Evolutionary conservation across 1,284 basidiomycete species (phyloP).

Genomic region (Somion occarium): DNA sequence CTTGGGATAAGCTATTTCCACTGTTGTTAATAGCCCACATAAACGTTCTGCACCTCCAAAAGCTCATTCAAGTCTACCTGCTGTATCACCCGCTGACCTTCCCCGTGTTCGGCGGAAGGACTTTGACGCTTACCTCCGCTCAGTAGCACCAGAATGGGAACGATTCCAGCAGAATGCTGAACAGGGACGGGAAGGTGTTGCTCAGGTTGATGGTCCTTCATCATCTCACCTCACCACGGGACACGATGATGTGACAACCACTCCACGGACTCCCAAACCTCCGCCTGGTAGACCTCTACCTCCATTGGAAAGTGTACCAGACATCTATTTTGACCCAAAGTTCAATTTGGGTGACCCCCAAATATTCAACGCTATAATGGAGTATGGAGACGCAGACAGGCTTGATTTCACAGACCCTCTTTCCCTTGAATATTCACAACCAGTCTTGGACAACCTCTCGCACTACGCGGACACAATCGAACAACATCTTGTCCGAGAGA

Average conservation of each 20-base stretch:
- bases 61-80: constrained; percentile 73
- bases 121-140: constrained; percentile 78
- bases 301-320: constrained; percentile 74
- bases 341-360: constrained; percentile 87
- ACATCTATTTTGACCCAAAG: constrained; percentile 71
- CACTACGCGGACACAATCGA: constrained; percentile 94
- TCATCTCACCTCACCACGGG: constrained; percentile 20
- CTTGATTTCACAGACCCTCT: constrained; percentile 44
- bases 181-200: constrained; percentile 41
- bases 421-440: constrained; percentile 60
- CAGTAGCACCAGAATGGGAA: constrained; percentile 76
- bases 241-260: constrained; percentile 17
- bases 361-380: constrained; percentile 82
- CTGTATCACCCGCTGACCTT: constrained; percentile 64
- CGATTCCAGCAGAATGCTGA: constrained; percentile 52
- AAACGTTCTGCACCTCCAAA: constrained; percentile 82
- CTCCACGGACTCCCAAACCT: constrained; percentile 30
- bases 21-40: constrained; percentile 81
- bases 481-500: constrained; percentile 91
- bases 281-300: constrained; percentile 45
- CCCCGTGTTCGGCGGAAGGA: constrained; percentile 80
- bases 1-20: constrained; percentile 57
- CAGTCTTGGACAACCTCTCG: constrained; percentile 87
- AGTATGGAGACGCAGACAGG: constrained; percentile 29
- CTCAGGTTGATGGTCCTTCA: constrained; percentile 34